A percentile compares a stretch with the other conserved stretches of the same genome.
Conservation (phyloP, 2,329 filamentous ascomycete species). For the Alternaria triticina region DNA sequence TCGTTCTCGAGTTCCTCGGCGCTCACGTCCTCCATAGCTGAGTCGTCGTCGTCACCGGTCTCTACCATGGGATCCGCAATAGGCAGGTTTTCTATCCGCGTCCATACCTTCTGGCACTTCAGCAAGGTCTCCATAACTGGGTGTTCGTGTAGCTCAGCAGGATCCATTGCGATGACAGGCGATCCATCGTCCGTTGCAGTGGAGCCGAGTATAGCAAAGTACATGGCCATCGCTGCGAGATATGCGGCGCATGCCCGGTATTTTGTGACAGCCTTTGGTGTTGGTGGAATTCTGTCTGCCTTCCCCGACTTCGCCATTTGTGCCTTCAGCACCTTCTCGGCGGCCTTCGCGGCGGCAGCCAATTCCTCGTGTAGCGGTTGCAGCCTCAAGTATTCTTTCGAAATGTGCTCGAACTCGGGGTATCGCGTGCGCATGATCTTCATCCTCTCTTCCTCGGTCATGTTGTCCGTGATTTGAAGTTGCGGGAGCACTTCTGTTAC, state of each 20-base stretch:
- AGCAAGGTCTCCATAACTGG: slow-evolving; percentile 87
- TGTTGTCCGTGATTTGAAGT: slow-evolving; percentile 78
- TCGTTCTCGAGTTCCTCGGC: slow-evolving; percentile 45
- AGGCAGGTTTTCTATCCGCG: slow-evolving; percentile 71
- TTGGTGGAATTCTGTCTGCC: slow-evolving; percentile 6
- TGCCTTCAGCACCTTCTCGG: slow-evolving; percentile 53
- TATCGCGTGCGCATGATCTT: slow-evolving; percentile 81
- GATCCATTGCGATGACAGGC: slow-evolving; percentile 66
- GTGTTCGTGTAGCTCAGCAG: slow-evolving; percentile 84
- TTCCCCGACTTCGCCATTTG: slow-evolving; percentile 33
- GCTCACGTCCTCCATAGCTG: slow-evolving; percentile 42
- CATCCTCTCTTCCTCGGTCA: slow-evolving; percentile 75
- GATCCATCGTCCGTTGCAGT: slow-evolving; percentile 65
- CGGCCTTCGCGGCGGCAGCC: slow-evolving; percentile 63
- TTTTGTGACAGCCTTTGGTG: slow-evolving; percentile 62
- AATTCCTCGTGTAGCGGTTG: slow-evolving; percentile 68
- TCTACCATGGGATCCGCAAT: slow-evolving; percentile 54
- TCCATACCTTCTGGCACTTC: slow-evolving; percentile 81
- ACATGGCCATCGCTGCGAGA: slow-evolving; percentile 85
- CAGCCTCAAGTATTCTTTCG: slow-evolving; percentile 78
- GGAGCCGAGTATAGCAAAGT: slow-evolving; percentile 91
- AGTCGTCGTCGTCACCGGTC: slow-evolving; percentile 38
- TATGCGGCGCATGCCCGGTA: slow-evolving; percentile 85
- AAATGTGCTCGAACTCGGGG: slow-evolving; percentile 88
- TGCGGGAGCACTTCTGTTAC: slow-evolving; percentile 88